Evolutionary conservation across 257 asterid genomes (phyloP).

Genomic region (Forsythia viridissima): DNA sequence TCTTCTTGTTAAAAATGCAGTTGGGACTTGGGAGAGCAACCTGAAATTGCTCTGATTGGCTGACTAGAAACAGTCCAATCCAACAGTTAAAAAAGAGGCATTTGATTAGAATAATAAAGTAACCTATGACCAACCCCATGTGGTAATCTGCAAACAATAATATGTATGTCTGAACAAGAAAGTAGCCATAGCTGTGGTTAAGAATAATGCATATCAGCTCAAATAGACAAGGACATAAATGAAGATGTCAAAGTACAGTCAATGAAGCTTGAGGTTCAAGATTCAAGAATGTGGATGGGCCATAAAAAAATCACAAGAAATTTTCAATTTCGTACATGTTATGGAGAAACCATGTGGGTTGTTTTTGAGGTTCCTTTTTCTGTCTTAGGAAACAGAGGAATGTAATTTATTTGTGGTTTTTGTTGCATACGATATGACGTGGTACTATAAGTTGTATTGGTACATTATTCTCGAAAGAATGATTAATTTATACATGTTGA

Average conservation of each 20-base stretch:
- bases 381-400: constrained; percentile 5
- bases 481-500: too few species aligned
- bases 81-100: background rate
- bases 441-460: background rate
- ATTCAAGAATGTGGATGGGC: constrained; percentile 31
- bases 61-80: too few species aligned
- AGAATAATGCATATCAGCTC: constrained; percentile 21
- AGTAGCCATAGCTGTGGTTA: constrained; percentile 19
- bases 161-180: constrained; percentile 24
- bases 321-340: constrained; percentile 16
- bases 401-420: background rate
- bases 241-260: constrained; percentile 9
- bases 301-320: constrained; percentile 25
- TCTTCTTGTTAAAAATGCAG: background rate
- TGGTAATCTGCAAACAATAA: constrained; percentile 29
- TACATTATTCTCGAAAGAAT: too few species aligned
- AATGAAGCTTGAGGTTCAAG: constrained; percentile 19
- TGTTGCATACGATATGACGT: background rate
- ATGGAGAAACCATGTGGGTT: constrained; percentile 42
- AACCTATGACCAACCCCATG: constrained; percentile 27
- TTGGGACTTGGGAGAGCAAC: background rate
- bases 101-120: background rate
- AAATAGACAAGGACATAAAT: constrained; percentile 20
- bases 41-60: too few species aligned
- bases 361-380: constrained; percentile 7